These are phyloP conservation scores for Chimonanthus salicifolius DNA, from an alignment of 164 flowering plant genomes.

Conservation along the genomic window DNA sequence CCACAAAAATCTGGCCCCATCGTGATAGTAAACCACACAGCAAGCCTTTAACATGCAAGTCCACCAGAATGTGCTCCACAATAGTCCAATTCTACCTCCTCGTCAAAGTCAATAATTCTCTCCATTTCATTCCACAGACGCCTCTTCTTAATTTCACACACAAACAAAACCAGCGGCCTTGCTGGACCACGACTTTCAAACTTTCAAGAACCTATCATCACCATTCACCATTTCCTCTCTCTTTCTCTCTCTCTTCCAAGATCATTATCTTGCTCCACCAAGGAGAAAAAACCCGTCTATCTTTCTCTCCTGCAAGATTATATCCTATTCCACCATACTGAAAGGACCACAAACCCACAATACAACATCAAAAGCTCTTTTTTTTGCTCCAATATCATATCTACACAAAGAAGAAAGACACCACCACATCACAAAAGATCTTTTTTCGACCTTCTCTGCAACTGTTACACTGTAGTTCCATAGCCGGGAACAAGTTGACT, in stretches of 20 bases:
- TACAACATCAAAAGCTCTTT: not conserved
- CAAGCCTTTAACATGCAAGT: too few species aligned
- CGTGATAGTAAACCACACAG: too few species aligned
- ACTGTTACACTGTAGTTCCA: too few species aligned
- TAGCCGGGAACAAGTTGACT: too few species aligned
- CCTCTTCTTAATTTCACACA: not conserved
- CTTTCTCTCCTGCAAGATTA: not conserved
- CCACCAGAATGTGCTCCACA: not conserved
- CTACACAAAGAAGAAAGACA: not conserved
- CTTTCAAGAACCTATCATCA: not conserved
- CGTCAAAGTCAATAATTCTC: constrained; percentile 3
- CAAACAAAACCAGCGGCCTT: not conserved
- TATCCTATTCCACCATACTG: not conserved
- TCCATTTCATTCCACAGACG: not conserved
- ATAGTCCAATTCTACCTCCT: not conserved
- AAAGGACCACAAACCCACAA: not conserved
- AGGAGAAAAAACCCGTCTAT: not conserved
- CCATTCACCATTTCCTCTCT: not conserved
- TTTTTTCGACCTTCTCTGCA: not conserved
- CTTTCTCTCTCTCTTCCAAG: not conserved
- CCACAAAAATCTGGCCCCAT: too few species aligned
- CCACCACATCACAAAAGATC: not conserved
- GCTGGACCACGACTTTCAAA: not conserved
- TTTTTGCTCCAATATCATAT: not conserved
- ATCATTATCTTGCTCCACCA: not conserved